A percentile compares a stretch with the other conserved stretches of the same genome.
phyloP scores from a whole-genome alignment of 495 filamentous ascomycete species.

The Talaromyces thailandensis region DNA sequence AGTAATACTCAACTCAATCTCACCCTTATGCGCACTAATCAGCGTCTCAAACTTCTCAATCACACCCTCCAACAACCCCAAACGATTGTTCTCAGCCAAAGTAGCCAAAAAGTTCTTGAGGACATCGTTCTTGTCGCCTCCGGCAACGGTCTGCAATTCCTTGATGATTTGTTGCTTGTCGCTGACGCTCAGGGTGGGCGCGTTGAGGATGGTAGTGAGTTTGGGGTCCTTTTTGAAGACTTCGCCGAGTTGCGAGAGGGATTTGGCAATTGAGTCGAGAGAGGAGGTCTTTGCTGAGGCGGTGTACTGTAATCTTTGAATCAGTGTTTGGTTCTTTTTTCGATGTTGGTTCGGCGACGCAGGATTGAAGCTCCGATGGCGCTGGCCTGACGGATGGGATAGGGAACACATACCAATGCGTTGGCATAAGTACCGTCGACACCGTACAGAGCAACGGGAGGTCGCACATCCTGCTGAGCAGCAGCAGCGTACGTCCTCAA shows the following conservation, averaged over 20 bases:
- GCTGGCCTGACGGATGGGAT: not conserved
- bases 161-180: conserved; percentile 79
- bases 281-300: conserved; percentile 77
- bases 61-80: conserved; percentile 71
- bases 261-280: conserved; percentile 74
- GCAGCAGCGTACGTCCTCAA: conserved; percentile 70
- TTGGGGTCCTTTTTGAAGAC: conserved; percentile 73
- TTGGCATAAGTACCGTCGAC: conserved; percentile 97
- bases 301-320: conserved; percentile 61
- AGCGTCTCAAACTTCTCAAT: conserved; percentile 79
- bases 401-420: conserved; percentile 70
- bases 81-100: conserved; percentile 91
- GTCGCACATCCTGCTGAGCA: conserved; percentile 56
- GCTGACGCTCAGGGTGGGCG: conserved; percentile 63
- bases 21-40: conserved; percentile 82
- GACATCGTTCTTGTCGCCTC: conserved; percentile 64
- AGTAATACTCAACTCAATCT: conserved; percentile 86
- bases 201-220: conserved; percentile 62
- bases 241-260: conserved; percentile 58
- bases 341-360: conserved; percentile 3
- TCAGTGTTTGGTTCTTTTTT: conserved; percentile 3
- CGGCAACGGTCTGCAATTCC: conserved; percentile 74
- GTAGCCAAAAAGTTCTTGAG: conserved; percentile 89
- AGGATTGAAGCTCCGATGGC: not conserved
- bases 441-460: conserved; percentile 85